phyloP scores from a whole-genome alignment of 2,329 filamentous ascomycete species.

The Ophiobolus disseminans region DNA sequence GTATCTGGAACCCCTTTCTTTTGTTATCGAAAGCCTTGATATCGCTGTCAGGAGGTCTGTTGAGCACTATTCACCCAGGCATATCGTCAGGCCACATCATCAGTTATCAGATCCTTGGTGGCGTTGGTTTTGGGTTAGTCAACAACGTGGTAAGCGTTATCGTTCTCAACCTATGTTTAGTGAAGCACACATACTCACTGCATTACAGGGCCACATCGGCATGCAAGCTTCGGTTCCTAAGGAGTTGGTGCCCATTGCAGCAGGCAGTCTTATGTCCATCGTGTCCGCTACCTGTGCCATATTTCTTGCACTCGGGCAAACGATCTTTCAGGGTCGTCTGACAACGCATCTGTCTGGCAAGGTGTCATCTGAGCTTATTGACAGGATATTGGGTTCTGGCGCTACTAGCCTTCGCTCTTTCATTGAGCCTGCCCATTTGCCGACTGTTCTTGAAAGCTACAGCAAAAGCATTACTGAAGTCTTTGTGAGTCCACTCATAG shows the following conservation, averaged over 20 bases:
- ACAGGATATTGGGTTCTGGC: too few relatives aligned
- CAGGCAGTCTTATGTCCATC: background rate
- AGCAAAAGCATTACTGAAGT: too few relatives aligned
- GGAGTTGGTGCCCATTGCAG: background rate
- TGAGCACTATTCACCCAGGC: background rate
- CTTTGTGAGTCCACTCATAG: too few relatives aligned
- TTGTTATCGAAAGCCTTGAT: background rate
- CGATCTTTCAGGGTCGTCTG: constrained; percentile 27
- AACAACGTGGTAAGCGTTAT: background rate
- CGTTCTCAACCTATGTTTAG: too few relatives aligned
- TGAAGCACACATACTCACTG: background rate
- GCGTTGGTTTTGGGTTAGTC: background rate
- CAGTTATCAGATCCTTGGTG: background rate
- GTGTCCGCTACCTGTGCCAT: background rate
- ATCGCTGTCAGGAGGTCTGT: background rate
- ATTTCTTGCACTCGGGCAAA: constrained; percentile 11
- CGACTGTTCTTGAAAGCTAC: too few relatives aligned
- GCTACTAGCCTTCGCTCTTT: too few relatives aligned
- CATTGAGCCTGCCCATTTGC: too few relatives aligned
- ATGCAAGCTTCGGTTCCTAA: background rate
- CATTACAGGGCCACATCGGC: background rate
- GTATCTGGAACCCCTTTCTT: background rate
- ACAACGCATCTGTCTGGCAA: too few relatives aligned
- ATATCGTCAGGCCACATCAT: background rate
- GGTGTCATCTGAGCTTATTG: too few relatives aligned